Percentiles rank a stretch among this genome's conserved stretches.
Conservation (phyloP, 495 filamentous ascomycete species). For the Penicillium taxi region DNA sequence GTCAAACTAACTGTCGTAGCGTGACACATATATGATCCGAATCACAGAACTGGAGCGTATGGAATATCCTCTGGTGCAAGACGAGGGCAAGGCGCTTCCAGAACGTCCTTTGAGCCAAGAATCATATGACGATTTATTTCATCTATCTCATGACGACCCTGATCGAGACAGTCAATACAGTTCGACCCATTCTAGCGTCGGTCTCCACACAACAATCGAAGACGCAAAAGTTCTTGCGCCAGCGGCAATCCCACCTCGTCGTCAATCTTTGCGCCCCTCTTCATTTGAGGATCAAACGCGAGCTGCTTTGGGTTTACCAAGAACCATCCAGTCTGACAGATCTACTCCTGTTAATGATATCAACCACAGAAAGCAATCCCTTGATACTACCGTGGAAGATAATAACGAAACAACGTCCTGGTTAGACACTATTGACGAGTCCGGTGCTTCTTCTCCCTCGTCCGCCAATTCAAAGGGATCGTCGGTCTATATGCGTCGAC, state of each 20-base stretch:
- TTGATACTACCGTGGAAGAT: conserved; percentile 28
- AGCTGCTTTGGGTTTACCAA: not conserved
- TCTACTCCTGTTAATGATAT: conserved; percentile 14
- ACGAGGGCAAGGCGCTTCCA: conserved; percentile 65
- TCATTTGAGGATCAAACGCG: conserved; percentile 8
- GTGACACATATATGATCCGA: conserved; percentile 79
- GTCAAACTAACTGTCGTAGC: conserved; percentile 42
- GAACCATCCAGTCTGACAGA: conserved; percentile 12
- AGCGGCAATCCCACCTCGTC: conserved; percentile 28
- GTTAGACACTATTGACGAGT: conserved; percentile 96
- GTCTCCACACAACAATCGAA: conserved; percentile 15
- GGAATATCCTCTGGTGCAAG: conserved; percentile 46
- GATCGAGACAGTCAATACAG: conserved; percentile 15
- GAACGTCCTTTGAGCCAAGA: conserved; percentile 67
- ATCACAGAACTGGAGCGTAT: conserved; percentile 75
- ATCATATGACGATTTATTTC: conserved; percentile 44
- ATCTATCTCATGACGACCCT: conserved; percentile 38
- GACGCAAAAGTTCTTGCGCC: conserved; percentile 15
- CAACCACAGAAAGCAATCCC: conserved; percentile 16
- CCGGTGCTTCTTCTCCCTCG: conserved; percentile 68
- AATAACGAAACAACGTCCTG: conserved; percentile 79
- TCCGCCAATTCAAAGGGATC: conserved; percentile 78
- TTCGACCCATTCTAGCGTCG: conserved; percentile 14
- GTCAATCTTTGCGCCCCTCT: conserved; percentile 33
- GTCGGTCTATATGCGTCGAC: conserved; percentile 57